Evolutionary conservation across 2,329 filamentous ascomycete species (phyloP).

Genomic region (Colletotrichum tropicicola): DNA sequence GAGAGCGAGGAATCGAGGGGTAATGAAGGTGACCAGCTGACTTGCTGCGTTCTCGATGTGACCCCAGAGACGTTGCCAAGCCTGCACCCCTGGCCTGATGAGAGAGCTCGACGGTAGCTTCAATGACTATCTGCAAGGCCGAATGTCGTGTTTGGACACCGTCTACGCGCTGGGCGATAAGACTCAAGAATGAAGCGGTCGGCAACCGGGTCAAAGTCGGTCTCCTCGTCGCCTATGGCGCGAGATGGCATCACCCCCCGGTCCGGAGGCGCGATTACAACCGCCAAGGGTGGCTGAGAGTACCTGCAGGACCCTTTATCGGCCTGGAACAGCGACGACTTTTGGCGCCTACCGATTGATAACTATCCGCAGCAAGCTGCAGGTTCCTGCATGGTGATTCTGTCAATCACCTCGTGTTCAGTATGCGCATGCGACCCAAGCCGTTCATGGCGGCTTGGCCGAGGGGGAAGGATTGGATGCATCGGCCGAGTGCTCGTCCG

Average conservation of each 20-base stretch:
- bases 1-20: conserved; percentile 2
- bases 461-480: neutral
- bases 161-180: neutral
- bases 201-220: neutral
- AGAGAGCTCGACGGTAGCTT: neutral
- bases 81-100: neutral
- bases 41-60: neutral
- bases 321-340: neutral
- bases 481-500: conserved; percentile 4
- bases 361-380: neutral
- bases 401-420: conserved; percentile 13
- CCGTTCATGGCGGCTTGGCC: neutral
- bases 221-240: neutral
- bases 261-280: neutral
- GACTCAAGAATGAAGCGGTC: neutral
- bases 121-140: neutral
- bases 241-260: conserved; percentile 5
- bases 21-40: neutral
- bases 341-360: neutral
- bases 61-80: conserved; percentile 16
- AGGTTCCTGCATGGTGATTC: conserved; percentile 1
- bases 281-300: neutral
- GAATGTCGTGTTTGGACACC: neutral
- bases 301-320: neutral
- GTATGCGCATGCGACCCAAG: neutral